phyloP scores from a whole-genome alignment of 2,329 filamentous ascomycete genomes.

The Nemania abortiva region DNA sequence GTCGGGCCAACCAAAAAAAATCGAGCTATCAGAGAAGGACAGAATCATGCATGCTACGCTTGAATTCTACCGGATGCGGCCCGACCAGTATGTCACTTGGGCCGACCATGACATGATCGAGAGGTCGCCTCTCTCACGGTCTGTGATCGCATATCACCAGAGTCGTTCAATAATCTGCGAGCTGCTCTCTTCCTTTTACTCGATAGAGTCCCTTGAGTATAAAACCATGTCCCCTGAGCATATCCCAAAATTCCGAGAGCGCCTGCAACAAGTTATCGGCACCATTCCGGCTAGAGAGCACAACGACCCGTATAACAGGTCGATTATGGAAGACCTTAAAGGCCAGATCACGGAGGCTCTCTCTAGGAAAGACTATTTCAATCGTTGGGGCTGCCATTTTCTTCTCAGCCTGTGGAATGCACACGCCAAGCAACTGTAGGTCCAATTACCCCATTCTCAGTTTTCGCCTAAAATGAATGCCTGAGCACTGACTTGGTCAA shows the following conservation, averaged over 20 bases:
- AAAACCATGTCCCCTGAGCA: neutral
- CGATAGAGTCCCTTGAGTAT: slow-evolving; percentile 56
- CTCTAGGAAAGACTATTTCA: slow-evolving; percentile 54
- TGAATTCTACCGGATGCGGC: slow-evolving; percentile 50
- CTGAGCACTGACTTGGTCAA: neutral
- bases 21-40: slow-evolving; percentile 25
- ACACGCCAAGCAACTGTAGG: slow-evolving; percentile 63
- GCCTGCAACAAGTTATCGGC: slow-evolving; percentile 51
- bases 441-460: neutral
- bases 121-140: slow-evolving; percentile 44
- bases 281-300: slow-evolving; percentile 52
- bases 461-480: neutral
- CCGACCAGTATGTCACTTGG: slow-evolving; percentile 9
- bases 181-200: slow-evolving; percentile 62
- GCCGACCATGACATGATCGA: slow-evolving; percentile 40
- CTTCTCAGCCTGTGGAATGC: slow-evolving; percentile 68
- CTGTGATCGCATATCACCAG: slow-evolving; percentile 63
- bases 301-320: slow-evolving; percentile 57
- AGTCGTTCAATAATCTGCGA: slow-evolving; percentile 63
- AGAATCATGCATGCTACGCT: slow-evolving; percentile 53
- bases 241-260: slow-evolving; percentile 25
- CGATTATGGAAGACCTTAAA: slow-evolving; percentile 63
- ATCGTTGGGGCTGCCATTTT: slow-evolving; percentile 69
- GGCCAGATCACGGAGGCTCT: slow-evolving; percentile 67
- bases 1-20: slow-evolving; percentile 23